phyloP scores from a whole-genome alignment of 352 stramenopile genomes.

The Globisporangium acanthophoron region DNA sequence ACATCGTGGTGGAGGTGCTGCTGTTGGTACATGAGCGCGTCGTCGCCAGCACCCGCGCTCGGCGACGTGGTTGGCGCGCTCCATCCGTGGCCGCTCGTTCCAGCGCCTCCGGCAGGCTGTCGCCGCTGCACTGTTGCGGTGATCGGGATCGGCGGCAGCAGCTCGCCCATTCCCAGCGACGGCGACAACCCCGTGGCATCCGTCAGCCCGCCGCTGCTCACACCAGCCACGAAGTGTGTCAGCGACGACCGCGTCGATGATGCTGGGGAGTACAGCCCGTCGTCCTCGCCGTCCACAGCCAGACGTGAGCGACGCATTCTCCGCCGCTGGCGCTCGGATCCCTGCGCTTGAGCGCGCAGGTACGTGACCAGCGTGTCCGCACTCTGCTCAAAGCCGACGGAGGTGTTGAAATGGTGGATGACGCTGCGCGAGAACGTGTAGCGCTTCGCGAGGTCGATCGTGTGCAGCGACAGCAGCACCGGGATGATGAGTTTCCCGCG shows the following conservation, averaged over 20 bases:
- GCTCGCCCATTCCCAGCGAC: background rate
- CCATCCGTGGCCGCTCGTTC: constrained; percentile 29
- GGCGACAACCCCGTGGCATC: background rate
- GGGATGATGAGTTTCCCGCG: constrained; percentile 68
- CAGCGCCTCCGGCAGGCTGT: background rate
- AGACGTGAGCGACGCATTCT: constrained; percentile 5
- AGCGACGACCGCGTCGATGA: constrained; percentile 11
- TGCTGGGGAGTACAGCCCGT: constrained; percentile 10
- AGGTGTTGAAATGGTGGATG: constrained; percentile 77
- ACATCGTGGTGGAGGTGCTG: constrained; percentile 18
- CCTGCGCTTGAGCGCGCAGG: constrained; percentile 24
- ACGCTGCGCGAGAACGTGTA: constrained; percentile 78
- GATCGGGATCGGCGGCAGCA: constrained; percentile 8
- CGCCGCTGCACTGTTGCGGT: background rate
- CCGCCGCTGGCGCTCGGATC: constrained; percentile 19
- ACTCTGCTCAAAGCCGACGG: constrained; percentile 72
- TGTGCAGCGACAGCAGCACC: constrained; percentile 66
- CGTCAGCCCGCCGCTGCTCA: background rate
- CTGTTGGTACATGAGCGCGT: constrained; percentile 19
- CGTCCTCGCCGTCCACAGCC: constrained; percentile 12
- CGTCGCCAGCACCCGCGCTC: constrained; percentile 1
- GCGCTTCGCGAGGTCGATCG: constrained; percentile 63
- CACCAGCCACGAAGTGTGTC: background rate
- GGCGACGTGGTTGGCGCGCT: constrained; percentile 17
- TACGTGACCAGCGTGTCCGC: constrained; percentile 47